These are phyloP conservation scores for Nicotiana tabacum DNA, from an alignment of 257 asterid genomes.

Conservation along the genomic window DNA sequence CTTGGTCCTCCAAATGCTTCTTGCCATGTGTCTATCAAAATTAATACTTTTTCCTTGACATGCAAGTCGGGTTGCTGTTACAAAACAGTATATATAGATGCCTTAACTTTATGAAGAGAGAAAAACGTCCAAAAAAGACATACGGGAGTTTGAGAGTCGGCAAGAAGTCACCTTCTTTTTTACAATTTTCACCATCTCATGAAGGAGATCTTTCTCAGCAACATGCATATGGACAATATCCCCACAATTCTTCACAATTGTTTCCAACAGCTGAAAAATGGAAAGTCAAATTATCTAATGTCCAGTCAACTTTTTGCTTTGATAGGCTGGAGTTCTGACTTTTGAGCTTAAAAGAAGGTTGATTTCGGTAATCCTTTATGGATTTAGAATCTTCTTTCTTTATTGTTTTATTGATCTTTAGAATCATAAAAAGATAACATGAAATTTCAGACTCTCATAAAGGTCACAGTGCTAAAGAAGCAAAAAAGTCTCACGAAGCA, in stretches of 20 bases:
- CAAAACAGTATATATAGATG: conserved; percentile 12
- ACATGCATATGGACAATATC: conserved; percentile 50
- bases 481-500: too few species aligned
- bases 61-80: conserved; percentile 89
- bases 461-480: not conserved
- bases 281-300: conserved; percentile 4
- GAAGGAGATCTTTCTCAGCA: conserved; percentile 44
- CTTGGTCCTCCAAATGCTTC: conserved; percentile 99
- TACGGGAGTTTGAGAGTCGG: not conserved
- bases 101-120: not conserved
- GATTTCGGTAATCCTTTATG: too few species aligned
- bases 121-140: not conserved
- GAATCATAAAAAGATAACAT: conserved; percentile 1
- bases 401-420: not conserved
- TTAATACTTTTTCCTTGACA: conserved; percentile 95
- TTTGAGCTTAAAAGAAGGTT: not conserved
- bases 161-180: conserved; percentile 58
- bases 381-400: not conserved
- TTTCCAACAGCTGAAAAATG: conserved; percentile 40
- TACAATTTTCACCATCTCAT: conserved; percentile 45
- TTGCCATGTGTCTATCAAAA: conserved; percentile 99
- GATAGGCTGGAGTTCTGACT: not conserved
- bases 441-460: not conserved
- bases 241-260: conserved; percentile 48
- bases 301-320: not conserved